A percentile compares a stretch with the other conserved stretches of the same genome.
phyloP scores from a whole-genome alignment of 441 rosid genomes.

The Melastoma candidum region DNA sequence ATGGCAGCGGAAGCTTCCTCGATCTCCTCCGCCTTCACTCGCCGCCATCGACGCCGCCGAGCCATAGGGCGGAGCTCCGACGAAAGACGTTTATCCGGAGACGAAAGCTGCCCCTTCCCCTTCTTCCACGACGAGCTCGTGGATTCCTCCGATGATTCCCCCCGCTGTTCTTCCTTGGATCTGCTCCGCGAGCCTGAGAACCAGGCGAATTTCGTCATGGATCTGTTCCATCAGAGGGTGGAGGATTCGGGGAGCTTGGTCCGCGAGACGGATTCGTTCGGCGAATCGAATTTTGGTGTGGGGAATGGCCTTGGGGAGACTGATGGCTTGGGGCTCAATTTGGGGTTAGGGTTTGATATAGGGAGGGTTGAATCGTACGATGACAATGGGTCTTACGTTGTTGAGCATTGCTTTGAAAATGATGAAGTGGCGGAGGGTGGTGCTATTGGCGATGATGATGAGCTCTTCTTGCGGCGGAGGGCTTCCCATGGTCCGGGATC shows the following conservation, averaged over 20 bases:
- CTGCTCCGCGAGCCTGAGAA: slow-evolving; percentile 33
- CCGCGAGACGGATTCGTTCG: slow-evolving; percentile 23
- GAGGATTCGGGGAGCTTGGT: slow-evolving; percentile 12
- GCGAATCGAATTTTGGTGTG: slow-evolving; percentile 38
- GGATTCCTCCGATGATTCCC: slow-evolving; percentile 27
- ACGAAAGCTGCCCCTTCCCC: slow-evolving; percentile 6
- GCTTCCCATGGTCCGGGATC: slow-evolving; percentile 20
- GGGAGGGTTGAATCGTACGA: slow-evolving; percentile 19
- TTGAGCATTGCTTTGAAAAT: slow-evolving; percentile 11
- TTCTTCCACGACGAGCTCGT: slow-evolving; percentile 6
- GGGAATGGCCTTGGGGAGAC: slow-evolving; percentile 27
- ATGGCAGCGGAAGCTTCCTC: slow-evolving; percentile 19
- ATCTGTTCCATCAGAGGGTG: slow-evolving; percentile 71
- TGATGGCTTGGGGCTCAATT: slow-evolving; percentile 36
- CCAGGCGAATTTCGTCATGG: slow-evolving; percentile 67
- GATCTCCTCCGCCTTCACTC: slow-evolving; percentile 20
- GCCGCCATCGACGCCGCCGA: slow-evolving; percentile 4
- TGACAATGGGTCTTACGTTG: slow-evolving; percentile 1
- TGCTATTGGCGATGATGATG: slow-evolving; percentile 13
- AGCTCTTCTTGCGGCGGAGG: slow-evolving; percentile 39
- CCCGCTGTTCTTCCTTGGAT: slow-evolving; percentile 22
- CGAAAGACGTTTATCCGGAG: slow-evolving; percentile 15
- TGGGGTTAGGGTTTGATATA: slow-evolving; percentile 34
- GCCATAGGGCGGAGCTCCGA: slow-evolving; percentile 4
- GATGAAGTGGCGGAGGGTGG: slow-evolving; percentile 19